These are phyloP conservation scores for Fraxinus ornus DNA, from an alignment of 305 asterid species.

Conservation along the genomic window DNA sequence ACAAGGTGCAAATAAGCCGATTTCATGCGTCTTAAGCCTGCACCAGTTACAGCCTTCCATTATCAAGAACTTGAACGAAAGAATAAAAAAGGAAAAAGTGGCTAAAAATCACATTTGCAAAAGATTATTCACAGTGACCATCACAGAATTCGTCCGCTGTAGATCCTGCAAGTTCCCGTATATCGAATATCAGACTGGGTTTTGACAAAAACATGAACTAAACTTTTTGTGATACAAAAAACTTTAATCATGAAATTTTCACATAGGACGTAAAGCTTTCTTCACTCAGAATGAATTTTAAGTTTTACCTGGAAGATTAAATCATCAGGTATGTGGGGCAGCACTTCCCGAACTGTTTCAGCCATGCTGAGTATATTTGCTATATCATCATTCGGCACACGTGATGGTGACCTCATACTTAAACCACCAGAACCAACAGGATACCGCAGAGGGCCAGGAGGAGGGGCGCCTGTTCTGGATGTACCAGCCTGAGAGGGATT, in stretches of 20 bases:
- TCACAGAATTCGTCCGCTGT: constrained; percentile 62
- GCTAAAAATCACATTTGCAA: constrained; percentile 42
- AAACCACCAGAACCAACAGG: constrained; percentile 46
- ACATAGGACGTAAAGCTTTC: background rate
- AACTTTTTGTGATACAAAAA: background rate
- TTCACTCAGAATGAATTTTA: background rate
- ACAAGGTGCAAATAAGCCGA: constrained; percentile 5
- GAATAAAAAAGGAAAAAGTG: background rate
- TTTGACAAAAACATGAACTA: background rate
- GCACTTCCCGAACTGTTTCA: constrained; percentile 73
- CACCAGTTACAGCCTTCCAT: constrained; percentile 14
- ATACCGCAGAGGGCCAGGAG: constrained; percentile 35
- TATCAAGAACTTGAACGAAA: background rate
- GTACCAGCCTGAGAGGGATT: constrained; percentile 72
- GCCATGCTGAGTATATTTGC: constrained; percentile 67
- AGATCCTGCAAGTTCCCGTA: constrained; percentile 56
- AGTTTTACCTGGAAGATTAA: constrained; percentile 64
- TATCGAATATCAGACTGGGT: background rate
- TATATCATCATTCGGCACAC: constrained; percentile 40
- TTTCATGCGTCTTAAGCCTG: background rate
- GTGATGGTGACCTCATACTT: constrained; percentile 47
- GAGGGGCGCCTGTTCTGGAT: constrained; percentile 43
- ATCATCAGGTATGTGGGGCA: constrained; percentile 80
- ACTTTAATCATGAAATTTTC: background rate
- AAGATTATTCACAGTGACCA: constrained; percentile 74